These are phyloP conservation scores for Biscogniauxia mediterranea DNA, from an alignment of 2,329 filamentous ascomycete genomes.

Conservation along the genomic window DNA sequence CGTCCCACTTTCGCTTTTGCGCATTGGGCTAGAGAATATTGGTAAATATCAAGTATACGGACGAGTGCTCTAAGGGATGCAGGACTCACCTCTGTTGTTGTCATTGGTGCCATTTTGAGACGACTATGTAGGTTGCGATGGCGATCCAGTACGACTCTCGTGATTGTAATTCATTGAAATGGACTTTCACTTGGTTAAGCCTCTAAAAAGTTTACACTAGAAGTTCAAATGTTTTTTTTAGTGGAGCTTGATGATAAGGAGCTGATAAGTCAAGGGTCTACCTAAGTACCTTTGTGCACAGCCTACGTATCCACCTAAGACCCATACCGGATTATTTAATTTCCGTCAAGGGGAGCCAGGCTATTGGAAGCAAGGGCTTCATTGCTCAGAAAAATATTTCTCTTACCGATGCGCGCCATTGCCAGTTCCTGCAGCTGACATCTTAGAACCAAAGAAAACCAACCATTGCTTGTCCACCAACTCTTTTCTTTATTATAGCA, in stretches of 20 bases:
- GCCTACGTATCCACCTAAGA: too few species aligned
- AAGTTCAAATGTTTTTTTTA: slow-evolving; percentile 22
- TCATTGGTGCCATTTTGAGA: slow-evolving; percentile 28
- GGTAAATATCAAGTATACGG: slow-evolving; percentile 11
- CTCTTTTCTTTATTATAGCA: too few species aligned
- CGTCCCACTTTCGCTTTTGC: slow-evolving; percentile 49
- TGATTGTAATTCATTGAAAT: not conserved
- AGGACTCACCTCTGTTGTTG: slow-evolving; percentile 25
- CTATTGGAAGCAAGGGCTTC: too few species aligned
- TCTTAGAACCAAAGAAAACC: not conserved
- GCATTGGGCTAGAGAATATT: slow-evolving; percentile 30
- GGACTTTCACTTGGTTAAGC: slow-evolving; percentile 8
- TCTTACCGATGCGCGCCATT: not conserved
- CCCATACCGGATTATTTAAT: not conserved
- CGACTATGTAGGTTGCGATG: slow-evolving; percentile 1
- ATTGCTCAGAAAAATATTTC: not conserved
- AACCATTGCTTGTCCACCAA: not conserved
- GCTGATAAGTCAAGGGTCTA: not conserved
- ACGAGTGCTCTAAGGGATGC: not conserved
- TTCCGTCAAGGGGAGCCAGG: not conserved
- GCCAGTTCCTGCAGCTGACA: not conserved
- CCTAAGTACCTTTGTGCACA: too few species aligned
- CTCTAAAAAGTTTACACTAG: slow-evolving; percentile 24
- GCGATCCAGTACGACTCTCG: slow-evolving; percentile 2
- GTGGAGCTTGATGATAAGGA: slow-evolving; percentile 27